These are phyloP conservation scores for Candida pseudoglaebosa DNA, from an alignment of 805 yeast genomes.

Conservation along the genomic window DNA sequence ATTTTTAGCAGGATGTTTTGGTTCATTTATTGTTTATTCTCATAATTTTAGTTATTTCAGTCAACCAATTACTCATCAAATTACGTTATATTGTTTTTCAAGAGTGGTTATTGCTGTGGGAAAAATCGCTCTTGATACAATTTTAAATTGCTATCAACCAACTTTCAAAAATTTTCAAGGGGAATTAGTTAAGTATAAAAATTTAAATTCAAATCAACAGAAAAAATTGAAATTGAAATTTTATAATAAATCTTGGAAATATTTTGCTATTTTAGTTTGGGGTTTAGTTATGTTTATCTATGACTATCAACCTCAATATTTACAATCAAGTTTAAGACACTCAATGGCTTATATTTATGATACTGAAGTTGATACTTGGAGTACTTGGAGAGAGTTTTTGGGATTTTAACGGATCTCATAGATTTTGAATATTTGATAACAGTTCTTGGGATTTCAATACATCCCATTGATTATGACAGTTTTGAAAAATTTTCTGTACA, in stretches of 20 bases:
- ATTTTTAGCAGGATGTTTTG: conserved; percentile 38
- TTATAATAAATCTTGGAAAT: conserved; percentile 47
- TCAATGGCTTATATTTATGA: conserved; percentile 72
- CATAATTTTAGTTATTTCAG: conserved; percentile 42
- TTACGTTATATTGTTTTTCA: conserved; percentile 69
- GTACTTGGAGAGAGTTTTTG: conserved; percentile 41
- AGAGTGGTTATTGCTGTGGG: conserved; percentile 63
- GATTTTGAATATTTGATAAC: not conserved
- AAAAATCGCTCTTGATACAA: conserved; percentile 43
- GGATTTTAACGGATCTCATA: conserved; percentile 19
- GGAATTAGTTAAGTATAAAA: conserved; percentile 12
- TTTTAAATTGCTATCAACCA: conserved; percentile 35
- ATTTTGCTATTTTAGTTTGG: conserved; percentile 66
- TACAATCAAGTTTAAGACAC: conserved; percentile 62
- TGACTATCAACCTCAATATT: conserved; percentile 54
- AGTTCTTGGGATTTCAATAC: not conserved
- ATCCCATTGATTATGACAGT: too few species aligned
- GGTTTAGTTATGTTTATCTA: conserved; percentile 70
- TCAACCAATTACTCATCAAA: conserved; percentile 61
- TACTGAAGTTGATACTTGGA: conserved; percentile 50
- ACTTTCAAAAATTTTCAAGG: conserved; percentile 14
- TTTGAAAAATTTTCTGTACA: too few species aligned
- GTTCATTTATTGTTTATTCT: conserved; percentile 41
- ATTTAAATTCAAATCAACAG: conserved; percentile 31
- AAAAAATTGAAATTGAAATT: conserved; percentile 24